Evolutionary conservation across 306 rosid species (phyloP).

Genomic region (Crotalaria pallida): DNA sequence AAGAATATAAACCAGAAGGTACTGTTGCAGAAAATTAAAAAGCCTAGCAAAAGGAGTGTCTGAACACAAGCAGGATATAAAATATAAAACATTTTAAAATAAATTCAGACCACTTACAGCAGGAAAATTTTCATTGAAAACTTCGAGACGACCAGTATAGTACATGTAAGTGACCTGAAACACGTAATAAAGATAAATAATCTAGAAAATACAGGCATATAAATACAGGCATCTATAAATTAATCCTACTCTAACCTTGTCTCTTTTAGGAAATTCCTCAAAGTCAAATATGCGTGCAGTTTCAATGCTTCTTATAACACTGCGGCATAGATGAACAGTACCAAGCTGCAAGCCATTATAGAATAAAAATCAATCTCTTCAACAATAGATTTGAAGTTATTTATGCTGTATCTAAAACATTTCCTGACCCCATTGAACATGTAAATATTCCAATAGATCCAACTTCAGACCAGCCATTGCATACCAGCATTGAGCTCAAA

Average conservation of each 20-base stretch:
- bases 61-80: slow-evolving; percentile 5
- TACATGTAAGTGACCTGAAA: slow-evolving; percentile 95
- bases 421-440: not conserved
- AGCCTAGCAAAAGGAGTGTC: not conserved
- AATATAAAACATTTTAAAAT: slow-evolving; percentile 6
- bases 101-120: slow-evolving; percentile 58
- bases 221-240: not conserved
- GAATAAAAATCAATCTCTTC: slow-evolving; percentile 19
- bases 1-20: not conserved
- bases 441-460: not conserved
- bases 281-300: slow-evolving; percentile 93
- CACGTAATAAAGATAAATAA: slow-evolving; percentile 23
- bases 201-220: not conserved
- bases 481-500: slow-evolving; percentile 3
- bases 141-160: slow-evolving; percentile 98
- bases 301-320: slow-evolving; percentile 96
- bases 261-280: slow-evolving; percentile 93
- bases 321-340: slow-evolving; percentile 92
- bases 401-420: not conserved
- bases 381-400: slow-evolving; percentile 2
- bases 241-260: slow-evolving; percentile 60
- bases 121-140: slow-evolving; percentile 91
- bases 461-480: slow-evolving; percentile 8
- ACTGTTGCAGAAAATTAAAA: not conserved
- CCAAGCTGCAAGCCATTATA: slow-evolving; percentile 74